Evolutionary conservation across 129 eudicot species (phyloP).

Genomic region (Erigeron canadensis): DNA sequence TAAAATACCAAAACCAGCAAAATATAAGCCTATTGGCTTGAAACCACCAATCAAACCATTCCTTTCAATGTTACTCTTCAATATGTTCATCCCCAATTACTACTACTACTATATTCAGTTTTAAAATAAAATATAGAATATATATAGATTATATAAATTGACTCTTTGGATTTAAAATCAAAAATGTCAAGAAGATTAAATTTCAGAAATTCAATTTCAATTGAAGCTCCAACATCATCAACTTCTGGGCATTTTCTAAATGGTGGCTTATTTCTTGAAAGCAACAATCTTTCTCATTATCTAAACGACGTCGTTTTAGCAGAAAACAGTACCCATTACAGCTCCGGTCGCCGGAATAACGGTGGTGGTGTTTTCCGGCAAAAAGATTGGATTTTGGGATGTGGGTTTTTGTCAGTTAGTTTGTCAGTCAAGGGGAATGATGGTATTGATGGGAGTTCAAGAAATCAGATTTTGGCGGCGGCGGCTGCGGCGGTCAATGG

Average conservation of each 20-base stretch:
- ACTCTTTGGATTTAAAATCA: not conserved
- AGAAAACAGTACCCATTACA: conserved; percentile 16
- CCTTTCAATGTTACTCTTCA: no score
- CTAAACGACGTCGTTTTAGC: conserved; percentile 24
- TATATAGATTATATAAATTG: no score
- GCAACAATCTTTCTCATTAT: conserved; percentile 44
- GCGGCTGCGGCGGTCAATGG: conserved; percentile 15
- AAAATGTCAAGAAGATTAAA: conserved; percentile 8
- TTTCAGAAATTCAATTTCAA: conserved; percentile 13
- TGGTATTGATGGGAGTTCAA: conserved; percentile 22
- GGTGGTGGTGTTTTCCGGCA: conserved; percentile 24
- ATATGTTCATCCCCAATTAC: not conserved
- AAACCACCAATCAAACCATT: no score
- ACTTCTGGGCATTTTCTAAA: conserved; percentile 10
- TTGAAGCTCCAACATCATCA: not conserved
- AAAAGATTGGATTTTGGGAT: conserved; percentile 27
- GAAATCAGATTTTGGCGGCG: conserved; percentile 18
- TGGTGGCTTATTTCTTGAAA: conserved; percentile 74
- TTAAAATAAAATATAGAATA: no score
- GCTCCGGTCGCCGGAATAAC: conserved; percentile 13
- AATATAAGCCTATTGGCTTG: not conserved
- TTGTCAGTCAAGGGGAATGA: conserved; percentile 45
- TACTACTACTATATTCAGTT: not conserved
- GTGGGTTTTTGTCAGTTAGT: conserved; percentile 66
- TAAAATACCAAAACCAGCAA: not conserved